A percentile compares a stretch with the other conserved stretches of the same genome.
These are phyloP conservation scores for Erigeron philadelphicus DNA, from an alignment of 140 eudicot genomes.

Conservation along the genomic window DNA sequence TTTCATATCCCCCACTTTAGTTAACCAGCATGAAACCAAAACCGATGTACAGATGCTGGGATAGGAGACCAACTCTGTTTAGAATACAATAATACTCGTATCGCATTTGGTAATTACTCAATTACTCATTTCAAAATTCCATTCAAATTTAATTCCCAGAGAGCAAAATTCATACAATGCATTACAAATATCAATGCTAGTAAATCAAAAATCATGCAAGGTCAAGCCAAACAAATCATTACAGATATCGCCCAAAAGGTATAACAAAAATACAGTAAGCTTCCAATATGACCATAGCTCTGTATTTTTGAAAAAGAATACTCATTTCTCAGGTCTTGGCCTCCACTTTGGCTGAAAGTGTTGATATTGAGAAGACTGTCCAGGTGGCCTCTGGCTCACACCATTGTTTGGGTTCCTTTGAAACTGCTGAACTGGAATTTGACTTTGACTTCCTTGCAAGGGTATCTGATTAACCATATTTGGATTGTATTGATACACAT, in stretches of 20 bases:
- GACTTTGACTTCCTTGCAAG: slow-evolving; percentile 26
- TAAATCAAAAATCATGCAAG: too few species aligned
- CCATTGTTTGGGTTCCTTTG: slow-evolving; percentile 16
- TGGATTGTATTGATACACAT: slow-evolving; percentile 24
- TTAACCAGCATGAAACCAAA: too few species aligned
- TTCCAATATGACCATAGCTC: background rate
- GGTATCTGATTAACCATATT: slow-evolving; percentile 34
- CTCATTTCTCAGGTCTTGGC: slow-evolving; percentile 41
- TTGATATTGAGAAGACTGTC: slow-evolving; percentile 33
- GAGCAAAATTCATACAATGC: too few species aligned
- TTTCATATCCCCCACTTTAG: too few species aligned
- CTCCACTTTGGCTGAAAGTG: slow-evolving; percentile 46
- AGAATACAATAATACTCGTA: too few species aligned
- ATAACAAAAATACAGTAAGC: background rate
- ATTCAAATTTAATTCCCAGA: too few species aligned
- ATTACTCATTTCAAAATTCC: too few species aligned
- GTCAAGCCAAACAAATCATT: slow-evolving; percentile 1
- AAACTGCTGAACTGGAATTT: slow-evolving; percentile 16
- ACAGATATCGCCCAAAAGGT: slow-evolving; percentile 3
- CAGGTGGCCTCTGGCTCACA: slow-evolving; percentile 4
- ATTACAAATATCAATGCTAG: too few species aligned
- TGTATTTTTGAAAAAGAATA: slow-evolving; percentile 17
- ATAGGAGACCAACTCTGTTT: too few species aligned
- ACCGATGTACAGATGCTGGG: too few species aligned
- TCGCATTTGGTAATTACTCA: too few species aligned